Evolutionary conservation across 2,329 filamentous ascomycete genomes (phyloP).

Genomic region (Sphaerulina musiva): DNA sequence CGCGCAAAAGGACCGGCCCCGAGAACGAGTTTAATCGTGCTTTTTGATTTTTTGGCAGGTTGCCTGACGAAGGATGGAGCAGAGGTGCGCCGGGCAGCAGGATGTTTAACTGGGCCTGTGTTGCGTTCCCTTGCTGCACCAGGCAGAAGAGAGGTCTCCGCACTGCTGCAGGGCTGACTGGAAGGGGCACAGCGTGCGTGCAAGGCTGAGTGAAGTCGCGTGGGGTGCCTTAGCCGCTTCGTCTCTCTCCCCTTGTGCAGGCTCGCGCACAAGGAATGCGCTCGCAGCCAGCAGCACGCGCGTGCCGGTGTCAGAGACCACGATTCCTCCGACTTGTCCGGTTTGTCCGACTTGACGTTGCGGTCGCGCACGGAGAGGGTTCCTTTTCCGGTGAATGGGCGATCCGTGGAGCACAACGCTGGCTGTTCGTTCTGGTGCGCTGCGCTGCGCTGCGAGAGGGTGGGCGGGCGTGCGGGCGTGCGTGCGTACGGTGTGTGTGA

Average conservation of each 20-base stretch:
- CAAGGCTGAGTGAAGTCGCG: constrained; percentile 10
- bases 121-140: constrained; percentile 14
- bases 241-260: background rate
- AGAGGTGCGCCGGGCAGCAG: constrained; percentile 5
- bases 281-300: constrained; percentile 3
- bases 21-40: constrained; percentile 7
- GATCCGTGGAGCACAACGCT: background rate
- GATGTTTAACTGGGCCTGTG: constrained; percentile 9
- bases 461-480: too few relatives aligned
- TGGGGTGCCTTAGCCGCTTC: constrained; percentile 9
- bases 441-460: background rate
- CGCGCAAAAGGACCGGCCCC: constrained; percentile 14
- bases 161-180: constrained; percentile 11
- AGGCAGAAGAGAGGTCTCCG: constrained; percentile 18
- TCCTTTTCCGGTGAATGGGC: background rate
- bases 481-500: too few relatives aligned
- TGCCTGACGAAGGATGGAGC: constrained; percentile 6
- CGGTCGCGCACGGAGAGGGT: background rate
- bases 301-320: constrained; percentile 1
- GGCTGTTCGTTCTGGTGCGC: background rate
- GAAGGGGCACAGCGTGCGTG: constrained; percentile 12
- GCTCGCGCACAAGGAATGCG: constrained; percentile 5
- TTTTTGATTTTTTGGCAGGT: background rate
- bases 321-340: background rate
- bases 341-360: background rate